phyloP scores from a whole-genome alignment of 441 rosid species.

The Gossypium trilobum region DNA sequence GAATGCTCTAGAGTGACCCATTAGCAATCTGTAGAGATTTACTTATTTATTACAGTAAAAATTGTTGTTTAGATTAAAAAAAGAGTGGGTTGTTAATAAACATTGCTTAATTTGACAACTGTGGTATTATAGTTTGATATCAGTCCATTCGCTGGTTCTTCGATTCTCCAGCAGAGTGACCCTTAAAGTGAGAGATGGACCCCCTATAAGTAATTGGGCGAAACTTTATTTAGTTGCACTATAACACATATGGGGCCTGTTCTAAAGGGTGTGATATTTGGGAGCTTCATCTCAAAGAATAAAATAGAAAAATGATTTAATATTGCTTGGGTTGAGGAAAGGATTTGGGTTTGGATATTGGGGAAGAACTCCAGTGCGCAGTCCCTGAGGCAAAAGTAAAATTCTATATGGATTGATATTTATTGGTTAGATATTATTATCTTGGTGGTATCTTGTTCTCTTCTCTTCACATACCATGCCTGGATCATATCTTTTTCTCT shows the following conservation, averaged over 20 bases:
- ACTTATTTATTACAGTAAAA: background rate
- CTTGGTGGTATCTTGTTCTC: background rate
- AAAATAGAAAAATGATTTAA: background rate
- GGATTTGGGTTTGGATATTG: background rate
- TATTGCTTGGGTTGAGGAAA: background rate
- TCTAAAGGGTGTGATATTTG: background rate
- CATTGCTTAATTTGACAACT: conserved; percentile 1
- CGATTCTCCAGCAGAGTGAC: background rate
- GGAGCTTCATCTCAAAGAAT: conserved; percentile 5
- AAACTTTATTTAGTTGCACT: background rate
- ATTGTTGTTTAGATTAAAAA: too few species aligned
- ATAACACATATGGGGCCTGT: background rate
- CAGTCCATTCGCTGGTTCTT: background rate
- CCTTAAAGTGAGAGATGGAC: background rate
- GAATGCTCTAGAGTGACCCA: background rate
- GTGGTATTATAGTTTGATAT: background rate
- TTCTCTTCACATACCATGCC: background rate
- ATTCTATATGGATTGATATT: background rate
- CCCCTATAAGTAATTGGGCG: background rate
- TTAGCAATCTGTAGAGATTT: background rate
- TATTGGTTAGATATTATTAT: background rate
- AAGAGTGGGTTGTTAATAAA: background rate
- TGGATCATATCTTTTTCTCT: background rate
- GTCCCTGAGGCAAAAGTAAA: background rate
- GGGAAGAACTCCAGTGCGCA: background rate